Percentiles rank a stretch among this genome's conserved stretches.
Conservation (phyloP, 1,284 basidiomycete species). For the Fomitopsis palustris region DNA sequence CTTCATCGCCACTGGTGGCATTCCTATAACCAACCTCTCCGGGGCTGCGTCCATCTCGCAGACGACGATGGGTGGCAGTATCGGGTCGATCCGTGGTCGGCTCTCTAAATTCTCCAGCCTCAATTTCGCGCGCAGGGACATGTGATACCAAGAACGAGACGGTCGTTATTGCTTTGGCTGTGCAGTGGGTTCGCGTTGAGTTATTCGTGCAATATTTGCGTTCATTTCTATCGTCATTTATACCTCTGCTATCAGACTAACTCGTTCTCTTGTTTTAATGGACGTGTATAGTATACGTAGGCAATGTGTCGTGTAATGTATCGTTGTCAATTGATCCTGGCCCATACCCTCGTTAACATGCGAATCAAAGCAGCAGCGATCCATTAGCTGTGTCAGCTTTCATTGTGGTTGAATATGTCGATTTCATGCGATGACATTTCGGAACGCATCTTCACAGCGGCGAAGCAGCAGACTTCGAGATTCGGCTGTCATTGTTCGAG, state of each 20-base stretch:
- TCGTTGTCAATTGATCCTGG: neutral
- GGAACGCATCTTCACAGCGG: no score
- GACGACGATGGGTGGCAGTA: slow-evolving; percentile 32
- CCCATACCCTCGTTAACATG: no score
- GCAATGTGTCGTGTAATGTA: neutral
- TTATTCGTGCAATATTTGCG: neutral
- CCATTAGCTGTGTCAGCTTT: no score
- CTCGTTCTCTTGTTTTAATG: neutral
- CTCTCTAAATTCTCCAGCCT: slow-evolving; percentile 73
- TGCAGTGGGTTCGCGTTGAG: neutral
- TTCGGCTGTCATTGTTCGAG: no score
- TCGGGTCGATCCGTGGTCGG: slow-evolving; percentile 42
- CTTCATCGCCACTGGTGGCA: slow-evolving; percentile 48
- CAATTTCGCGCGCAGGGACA: slow-evolving; percentile 58
- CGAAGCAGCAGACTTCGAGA: no score
- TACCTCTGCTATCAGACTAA: slow-evolving; percentile 10
- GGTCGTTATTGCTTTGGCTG: neutral
- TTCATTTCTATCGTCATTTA: slow-evolving; percentile 1
- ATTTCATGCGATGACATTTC: no score
- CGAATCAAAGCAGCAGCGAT: no score
- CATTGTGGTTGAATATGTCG: no score
- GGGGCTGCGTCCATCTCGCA: slow-evolving; percentile 30
- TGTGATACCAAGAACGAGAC: slow-evolving; percentile 18
- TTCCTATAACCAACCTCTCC: slow-evolving; percentile 23
- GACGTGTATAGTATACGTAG: neutral